These are phyloP conservation scores for Gracilaria vermiculophylla DNA, from an alignment of 23 red algal genomes.

Conservation along the genomic window DNA sequence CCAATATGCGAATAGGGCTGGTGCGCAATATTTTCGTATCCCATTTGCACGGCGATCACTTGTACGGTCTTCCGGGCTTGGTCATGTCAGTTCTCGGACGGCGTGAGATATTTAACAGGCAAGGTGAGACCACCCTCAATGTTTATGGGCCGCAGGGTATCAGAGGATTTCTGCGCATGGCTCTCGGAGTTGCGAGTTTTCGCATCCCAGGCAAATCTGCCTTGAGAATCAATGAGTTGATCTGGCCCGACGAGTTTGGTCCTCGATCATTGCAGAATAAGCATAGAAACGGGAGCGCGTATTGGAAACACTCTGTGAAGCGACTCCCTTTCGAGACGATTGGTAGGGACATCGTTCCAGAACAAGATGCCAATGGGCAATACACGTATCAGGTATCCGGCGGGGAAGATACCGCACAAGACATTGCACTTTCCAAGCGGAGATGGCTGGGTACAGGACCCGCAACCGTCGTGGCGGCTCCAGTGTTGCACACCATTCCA, in stretches of 20 bases:
- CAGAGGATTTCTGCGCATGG: conserved; percentile 70
- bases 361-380: not conserved
- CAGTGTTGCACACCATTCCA: conserved; percentile 81
- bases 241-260: conserved; percentile 58
- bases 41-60: conserved; percentile 96
- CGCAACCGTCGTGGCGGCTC: conserved; percentile 62
- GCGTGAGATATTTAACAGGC: conserved; percentile 7
- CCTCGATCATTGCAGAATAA: conserved; percentile 23
- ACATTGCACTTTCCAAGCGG: not conserved
- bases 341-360: conserved; percentile 29
- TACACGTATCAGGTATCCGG: conserved; percentile 33
- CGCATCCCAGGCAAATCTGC: conserved; percentile 28
- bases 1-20: conserved; percentile 44
- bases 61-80: conserved; percentile 82
- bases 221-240: conserved; percentile 76
- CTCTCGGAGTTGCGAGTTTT: conserved; percentile 64
- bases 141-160: conserved; percentile 93
- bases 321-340: conserved; percentile 36
- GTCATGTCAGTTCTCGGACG: conserved; percentile 54
- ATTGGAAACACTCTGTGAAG: conserved; percentile 12
- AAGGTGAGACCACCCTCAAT: conserved; percentile 39
- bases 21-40: conserved; percentile 91
- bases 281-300: conserved; percentile 11
- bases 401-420: not conserved
- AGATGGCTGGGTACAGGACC: conserved; percentile 9